Evolutionary conservation across 306 rosid species (phyloP).

Genomic region (Leucaena leucocephala): DNA sequence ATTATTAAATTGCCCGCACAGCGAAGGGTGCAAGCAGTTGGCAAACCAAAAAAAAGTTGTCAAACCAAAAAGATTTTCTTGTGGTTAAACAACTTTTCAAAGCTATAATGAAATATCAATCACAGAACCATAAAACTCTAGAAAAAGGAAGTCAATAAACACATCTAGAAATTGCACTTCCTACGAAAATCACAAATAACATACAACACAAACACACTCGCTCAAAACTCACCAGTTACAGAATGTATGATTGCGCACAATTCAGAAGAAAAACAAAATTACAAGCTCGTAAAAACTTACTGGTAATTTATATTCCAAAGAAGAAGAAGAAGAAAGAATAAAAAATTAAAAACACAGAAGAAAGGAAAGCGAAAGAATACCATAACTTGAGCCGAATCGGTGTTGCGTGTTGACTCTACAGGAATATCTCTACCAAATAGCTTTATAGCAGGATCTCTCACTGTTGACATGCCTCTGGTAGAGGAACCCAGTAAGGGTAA

Average conservation of each 20-base stretch:
- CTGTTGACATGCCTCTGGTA: constrained; percentile 44
- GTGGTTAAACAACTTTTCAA: neutral
- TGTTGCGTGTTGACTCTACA: constrained; percentile 1
- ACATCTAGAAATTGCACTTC: neutral
- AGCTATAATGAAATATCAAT: constrained; percentile 5
- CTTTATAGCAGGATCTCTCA: constrained; percentile 58
- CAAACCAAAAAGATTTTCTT: neutral
- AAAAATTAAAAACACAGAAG: neutral
- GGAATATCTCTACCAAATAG: constrained; percentile 57
- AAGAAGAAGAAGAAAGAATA: neutral
- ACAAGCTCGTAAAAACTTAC: neutral
- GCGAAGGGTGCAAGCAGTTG: neutral
- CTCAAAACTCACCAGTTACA: constrained; percentile 15
- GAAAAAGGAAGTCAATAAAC: neutral
- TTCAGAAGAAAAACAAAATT: neutral
- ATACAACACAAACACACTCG: neutral
- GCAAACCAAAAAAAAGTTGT: neutral
- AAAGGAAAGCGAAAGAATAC: constrained; percentile 32
- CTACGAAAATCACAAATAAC: neutral
- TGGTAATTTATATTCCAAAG: constrained; percentile 3
- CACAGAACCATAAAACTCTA: neutral
- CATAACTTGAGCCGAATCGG: constrained; percentile 44
- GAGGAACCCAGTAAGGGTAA: neutral
- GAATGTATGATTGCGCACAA: neutral
- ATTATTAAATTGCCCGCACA: neutral